Evolutionary conservation across 345 rosid species (phyloP).

Genomic region (Murraya koenigii): DNA sequence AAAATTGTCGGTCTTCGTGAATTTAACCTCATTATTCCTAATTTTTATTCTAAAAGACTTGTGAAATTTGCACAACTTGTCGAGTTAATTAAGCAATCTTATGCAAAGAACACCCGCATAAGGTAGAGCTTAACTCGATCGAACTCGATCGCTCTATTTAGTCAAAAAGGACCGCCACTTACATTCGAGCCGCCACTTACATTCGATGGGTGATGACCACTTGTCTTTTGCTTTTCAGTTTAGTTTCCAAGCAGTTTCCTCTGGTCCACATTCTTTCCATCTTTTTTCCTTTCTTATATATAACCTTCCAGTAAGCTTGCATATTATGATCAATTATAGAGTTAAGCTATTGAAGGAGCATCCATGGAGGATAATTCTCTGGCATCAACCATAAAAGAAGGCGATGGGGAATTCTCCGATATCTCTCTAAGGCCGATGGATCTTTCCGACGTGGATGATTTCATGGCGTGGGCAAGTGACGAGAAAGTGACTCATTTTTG

Average conservation of each 20-base stretch:
- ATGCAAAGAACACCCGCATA: not conserved
- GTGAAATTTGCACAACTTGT: too few species aligned
- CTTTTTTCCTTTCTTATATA: not conserved
- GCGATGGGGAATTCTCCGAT: not conserved
- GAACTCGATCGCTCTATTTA: too few species aligned
- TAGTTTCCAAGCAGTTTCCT: not conserved
- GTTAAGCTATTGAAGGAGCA: not conserved
- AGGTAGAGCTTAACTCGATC: not conserved
- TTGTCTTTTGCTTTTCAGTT: too few species aligned
- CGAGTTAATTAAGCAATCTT: not conserved
- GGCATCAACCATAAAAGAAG: not conserved
- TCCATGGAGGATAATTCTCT: constrained; percentile 21
- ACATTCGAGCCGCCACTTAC: too few species aligned
- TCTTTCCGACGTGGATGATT: constrained; percentile 50
- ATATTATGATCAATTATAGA: not conserved
- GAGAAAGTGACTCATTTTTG: constrained; percentile 46
- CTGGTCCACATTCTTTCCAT: not conserved
- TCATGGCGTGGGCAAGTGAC: constrained; percentile 74
- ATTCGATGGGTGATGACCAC: too few species aligned
- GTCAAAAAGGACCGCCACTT: too few species aligned
- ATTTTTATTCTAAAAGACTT: too few species aligned
- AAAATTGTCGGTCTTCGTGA: too few species aligned
- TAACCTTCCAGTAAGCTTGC: not conserved
- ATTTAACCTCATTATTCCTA: too few species aligned
- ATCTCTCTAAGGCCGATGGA: constrained; percentile 45